phyloP scores from a whole-genome alignment of 768 basidiomycete genomes.

The Boletus pseudopeckii region DNA sequence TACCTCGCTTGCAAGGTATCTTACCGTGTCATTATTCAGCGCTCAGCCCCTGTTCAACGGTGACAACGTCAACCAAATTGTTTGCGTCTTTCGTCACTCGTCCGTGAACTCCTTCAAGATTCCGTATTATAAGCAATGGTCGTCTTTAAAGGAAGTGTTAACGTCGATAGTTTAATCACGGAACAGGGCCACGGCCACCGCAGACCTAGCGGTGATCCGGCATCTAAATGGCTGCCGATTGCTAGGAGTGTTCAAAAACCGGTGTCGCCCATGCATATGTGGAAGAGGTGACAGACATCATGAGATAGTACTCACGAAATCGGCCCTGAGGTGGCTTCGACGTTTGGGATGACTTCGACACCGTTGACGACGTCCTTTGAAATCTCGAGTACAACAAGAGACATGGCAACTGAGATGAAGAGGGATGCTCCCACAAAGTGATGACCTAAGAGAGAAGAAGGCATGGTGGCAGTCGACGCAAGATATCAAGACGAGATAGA shows the following conservation, averaged over 20 bases:
- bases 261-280: background rate
- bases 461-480: background rate
- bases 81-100: too few relatives aligned
- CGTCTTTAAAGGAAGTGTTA: too few relatives aligned
- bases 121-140: too few relatives aligned
- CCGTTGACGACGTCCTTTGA: slow-evolving; percentile 41
- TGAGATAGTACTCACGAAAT: slow-evolving; percentile 38
- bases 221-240: slow-evolving; percentile 55
- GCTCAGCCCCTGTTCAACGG: too few relatives aligned
- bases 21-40: too few relatives aligned
- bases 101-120: too few relatives aligned
- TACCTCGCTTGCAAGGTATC: too few relatives aligned
- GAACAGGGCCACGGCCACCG: slow-evolving; percentile 32
- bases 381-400: slow-evolving; percentile 46
- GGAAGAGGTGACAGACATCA: too few relatives aligned
- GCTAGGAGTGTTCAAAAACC: slow-evolving; percentile 1
- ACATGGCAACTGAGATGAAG: slow-evolving; percentile 24
- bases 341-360: slow-evolving; percentile 40
- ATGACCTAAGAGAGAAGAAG: background rate
- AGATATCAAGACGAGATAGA: background rate
- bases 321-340: slow-evolving; percentile 40
- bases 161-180: too few relatives aligned
- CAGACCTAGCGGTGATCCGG: slow-evolving; percentile 52
- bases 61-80: too few relatives aligned
- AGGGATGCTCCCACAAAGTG: background rate